phyloP scores from a whole-genome alignment of 768 basidiomycete genomes.

The Lactarius quietus region DNA sequence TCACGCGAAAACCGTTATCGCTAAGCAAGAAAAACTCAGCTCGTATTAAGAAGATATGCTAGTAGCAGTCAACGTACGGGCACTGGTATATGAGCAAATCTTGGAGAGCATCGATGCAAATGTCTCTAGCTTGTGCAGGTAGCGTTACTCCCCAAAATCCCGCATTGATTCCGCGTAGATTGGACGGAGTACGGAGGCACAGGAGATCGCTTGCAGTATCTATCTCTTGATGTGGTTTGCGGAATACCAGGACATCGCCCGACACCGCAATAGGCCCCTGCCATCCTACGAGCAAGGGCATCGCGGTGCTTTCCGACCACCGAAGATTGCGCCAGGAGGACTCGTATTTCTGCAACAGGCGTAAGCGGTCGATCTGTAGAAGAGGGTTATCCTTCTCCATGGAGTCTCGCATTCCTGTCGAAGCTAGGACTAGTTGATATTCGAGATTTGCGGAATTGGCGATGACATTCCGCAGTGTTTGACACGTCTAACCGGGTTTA shows the following conservation, averaged over 20 bases:
- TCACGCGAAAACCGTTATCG: neutral
- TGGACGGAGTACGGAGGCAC: neutral
- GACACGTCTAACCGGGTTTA: neutral
- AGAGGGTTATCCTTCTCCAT: neutral
- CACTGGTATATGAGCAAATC: neutral
- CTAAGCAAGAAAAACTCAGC: neutral
- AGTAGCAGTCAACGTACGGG: neutral
- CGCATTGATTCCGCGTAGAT: neutral
- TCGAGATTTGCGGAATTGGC: neutral
- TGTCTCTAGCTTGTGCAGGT: neutral
- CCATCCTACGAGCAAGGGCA: neutral
- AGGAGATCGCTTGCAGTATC: neutral
- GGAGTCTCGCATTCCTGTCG: neutral
- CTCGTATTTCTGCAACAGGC: neutral
- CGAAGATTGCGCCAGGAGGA: neutral
- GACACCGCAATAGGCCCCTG: neutral
- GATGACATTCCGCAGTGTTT: neutral
- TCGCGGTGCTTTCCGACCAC: neutral
- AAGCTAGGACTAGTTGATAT: neutral
- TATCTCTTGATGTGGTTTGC: neutral
- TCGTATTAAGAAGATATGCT: neutral
- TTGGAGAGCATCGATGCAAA: neutral
- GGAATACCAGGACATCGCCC: neutral
- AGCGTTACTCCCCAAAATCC: neutral
- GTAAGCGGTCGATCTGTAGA: neutral